Evolutionary conservation across 2,329 filamentous ascomycete species (phyloP).

Genomic region (Remersonia thermophila): DNA sequence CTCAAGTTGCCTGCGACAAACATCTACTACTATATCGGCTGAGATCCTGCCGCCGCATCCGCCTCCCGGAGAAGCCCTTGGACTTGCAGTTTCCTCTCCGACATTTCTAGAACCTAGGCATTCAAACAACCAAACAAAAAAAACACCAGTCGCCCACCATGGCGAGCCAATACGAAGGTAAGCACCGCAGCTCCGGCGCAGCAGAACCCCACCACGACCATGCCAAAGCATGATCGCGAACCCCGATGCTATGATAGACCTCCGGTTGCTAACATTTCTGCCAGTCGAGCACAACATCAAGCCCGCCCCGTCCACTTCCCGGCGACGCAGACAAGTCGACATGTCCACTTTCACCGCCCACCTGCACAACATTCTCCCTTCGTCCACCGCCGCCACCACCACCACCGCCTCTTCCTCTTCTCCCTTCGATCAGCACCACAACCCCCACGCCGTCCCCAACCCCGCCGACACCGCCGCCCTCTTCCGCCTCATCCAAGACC

Average conservation of each 20-base stretch:
- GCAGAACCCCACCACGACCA: conserved; percentile 2
- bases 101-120: no score
- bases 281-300: conserved; percentile 56
- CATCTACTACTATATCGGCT: neutral
- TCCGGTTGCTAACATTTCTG: no score
- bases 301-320: conserved; percentile 26
- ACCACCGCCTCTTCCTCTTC: no score
- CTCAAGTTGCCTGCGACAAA: conserved; percentile 13
- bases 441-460: conserved; percentile 46
- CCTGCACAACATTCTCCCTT: conserved; percentile 38
- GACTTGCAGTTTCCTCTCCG: no score
- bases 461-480: conserved; percentile 45
- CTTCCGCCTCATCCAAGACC: conserved; percentile 47
- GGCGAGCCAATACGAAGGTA: conserved; percentile 47
- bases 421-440: conserved; percentile 32
- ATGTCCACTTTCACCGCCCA: conserved; percentile 52
- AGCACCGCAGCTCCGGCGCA: conserved; percentile 4
- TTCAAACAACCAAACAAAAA: no score
- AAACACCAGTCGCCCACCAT: no score
- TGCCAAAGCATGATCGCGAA: conserved; percentile 5
- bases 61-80: no score
- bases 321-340: conserved; percentile 42
- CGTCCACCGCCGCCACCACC: conserved; percentile 5
- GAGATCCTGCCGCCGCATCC: no score
- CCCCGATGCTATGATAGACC: neutral